Evolutionary conservation across 345 rosid species (phyloP).

Genomic region (Raphanus raphanistrum): DNA sequence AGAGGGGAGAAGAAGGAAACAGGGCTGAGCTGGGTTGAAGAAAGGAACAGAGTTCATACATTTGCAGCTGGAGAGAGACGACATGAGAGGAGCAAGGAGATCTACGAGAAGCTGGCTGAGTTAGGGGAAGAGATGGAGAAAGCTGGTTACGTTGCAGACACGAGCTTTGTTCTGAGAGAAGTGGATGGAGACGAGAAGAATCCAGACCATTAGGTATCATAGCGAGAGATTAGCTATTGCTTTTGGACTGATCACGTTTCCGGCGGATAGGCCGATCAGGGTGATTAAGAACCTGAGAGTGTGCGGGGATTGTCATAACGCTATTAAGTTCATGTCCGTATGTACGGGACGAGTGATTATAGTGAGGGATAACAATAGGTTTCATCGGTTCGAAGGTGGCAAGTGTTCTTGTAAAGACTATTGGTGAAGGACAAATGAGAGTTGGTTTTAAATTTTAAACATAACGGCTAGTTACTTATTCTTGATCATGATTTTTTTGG

Average conservation of each 20-base stretch:
- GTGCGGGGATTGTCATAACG: slow-evolving; percentile 88
- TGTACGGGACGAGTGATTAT: slow-evolving; percentile 78
- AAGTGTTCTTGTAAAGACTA: slow-evolving; percentile 87
- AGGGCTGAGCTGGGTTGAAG: slow-evolving; percentile 93
- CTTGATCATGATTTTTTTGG: not conserved
- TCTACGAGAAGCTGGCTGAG: slow-evolving; percentile 73
- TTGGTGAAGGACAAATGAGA: slow-evolving; percentile 53
- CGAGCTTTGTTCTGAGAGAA: slow-evolving; percentile 70
- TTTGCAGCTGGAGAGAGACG: slow-evolving; percentile 79
- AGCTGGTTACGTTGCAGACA: slow-evolving; percentile 85
- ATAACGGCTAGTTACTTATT: not conserved
- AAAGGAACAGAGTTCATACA: slow-evolving; percentile 76
- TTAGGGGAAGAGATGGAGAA: slow-evolving; percentile 74
- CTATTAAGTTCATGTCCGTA: slow-evolving; percentile 77
- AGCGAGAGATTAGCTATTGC: slow-evolving; percentile 86
- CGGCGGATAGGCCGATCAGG: slow-evolving; percentile 63
- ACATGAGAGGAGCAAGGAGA: slow-evolving; percentile 56
- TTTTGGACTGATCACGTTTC: slow-evolving; percentile 64
- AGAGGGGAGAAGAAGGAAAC: slow-evolving; percentile 83
- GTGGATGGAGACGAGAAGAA: slow-evolving; percentile 75
- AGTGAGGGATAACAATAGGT: slow-evolving; percentile 78
- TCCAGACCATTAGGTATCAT: slow-evolving; percentile 66
- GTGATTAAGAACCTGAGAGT: slow-evolving; percentile 85
- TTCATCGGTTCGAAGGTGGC: slow-evolving; percentile 82
- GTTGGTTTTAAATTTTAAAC: not conserved